phyloP scores from a whole-genome alignment of 1,139 yeast species.

The Yamadazyma atmosphaerica region DNA sequence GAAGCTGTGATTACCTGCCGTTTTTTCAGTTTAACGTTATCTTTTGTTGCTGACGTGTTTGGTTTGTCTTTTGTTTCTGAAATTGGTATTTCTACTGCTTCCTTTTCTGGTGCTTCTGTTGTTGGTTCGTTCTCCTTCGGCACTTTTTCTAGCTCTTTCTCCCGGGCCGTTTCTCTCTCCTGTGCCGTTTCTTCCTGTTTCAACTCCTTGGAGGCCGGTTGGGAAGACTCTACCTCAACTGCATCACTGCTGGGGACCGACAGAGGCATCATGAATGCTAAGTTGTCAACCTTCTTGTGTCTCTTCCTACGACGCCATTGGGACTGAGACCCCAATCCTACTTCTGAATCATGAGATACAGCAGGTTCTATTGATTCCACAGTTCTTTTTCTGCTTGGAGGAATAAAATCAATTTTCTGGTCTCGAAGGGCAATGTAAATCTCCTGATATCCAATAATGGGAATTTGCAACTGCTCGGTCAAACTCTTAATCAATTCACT shows the following conservation, averaged over 20 bases:
- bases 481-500: not conserved
- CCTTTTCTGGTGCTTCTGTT: too few relatives aligned
- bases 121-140: too few relatives aligned
- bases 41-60: too few relatives aligned
- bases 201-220: too few relatives aligned
- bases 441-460: not conserved
- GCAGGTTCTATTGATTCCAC: conserved; percentile 1
- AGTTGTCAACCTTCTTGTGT: conserved; percentile 9
- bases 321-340: conserved; percentile 4
- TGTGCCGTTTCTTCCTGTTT: too few relatives aligned
- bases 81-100: not conserved
- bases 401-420: too few relatives aligned
- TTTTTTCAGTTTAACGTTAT: too few relatives aligned
- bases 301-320: conserved; percentile 13
- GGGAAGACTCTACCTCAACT: too few relatives aligned
- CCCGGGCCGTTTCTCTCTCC: too few relatives aligned
- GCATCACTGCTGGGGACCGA: not conserved
- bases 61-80: not conserved
- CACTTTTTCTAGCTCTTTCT: too few relatives aligned
- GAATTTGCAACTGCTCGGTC: not conserved
- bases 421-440: not conserved
- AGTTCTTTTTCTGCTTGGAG: too few relatives aligned
- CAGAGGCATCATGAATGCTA: conserved; percentile 13
- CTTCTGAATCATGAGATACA: not conserved
- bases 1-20: conserved; percentile 1